A percentile compares a stretch with the other conserved stretches of the same genome.
phyloP scores from a whole-genome alignment of 1,139 yeast species.

The Candida pseudoviswanathii region DNA sequence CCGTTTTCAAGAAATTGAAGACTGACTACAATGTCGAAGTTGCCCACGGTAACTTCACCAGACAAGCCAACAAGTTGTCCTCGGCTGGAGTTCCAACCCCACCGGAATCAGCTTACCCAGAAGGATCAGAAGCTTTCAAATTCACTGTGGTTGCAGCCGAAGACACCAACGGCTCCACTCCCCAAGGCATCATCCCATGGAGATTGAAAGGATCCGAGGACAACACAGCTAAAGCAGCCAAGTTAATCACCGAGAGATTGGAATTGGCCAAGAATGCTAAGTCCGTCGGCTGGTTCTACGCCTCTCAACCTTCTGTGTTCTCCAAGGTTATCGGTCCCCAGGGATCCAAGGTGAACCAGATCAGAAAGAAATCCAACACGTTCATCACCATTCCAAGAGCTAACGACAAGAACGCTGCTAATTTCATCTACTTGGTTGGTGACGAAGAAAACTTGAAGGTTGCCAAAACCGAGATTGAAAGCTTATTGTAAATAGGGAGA shows the following conservation, averaged over 20 bases:
- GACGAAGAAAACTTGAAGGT: slow-evolving; percentile 29
- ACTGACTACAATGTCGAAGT: slow-evolving; percentile 60
- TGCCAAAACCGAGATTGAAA: slow-evolving; percentile 32
- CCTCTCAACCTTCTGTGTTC: slow-evolving; percentile 36
- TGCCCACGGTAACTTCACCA: slow-evolving; percentile 57
- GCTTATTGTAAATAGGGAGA: slow-evolving; percentile 11
- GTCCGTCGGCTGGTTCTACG: slow-evolving; percentile 41
- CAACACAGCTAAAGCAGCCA: slow-evolving; percentile 41
- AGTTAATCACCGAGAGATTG: slow-evolving; percentile 36
- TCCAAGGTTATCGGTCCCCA: slow-evolving; percentile 75
- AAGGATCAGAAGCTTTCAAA: slow-evolving; percentile 26
- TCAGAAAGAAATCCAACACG: slow-evolving; percentile 61
- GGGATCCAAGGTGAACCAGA: slow-evolving; percentile 66
- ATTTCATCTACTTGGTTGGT: slow-evolving; percentile 36
- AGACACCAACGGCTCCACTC: slow-evolving; percentile 20
- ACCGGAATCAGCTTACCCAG: slow-evolving; percentile 54
- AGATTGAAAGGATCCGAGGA: slow-evolving; percentile 56
- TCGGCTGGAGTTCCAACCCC: slow-evolving; percentile 44
- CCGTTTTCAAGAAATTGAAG: slow-evolving; percentile 59
- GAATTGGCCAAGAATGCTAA: slow-evolving; percentile 36
- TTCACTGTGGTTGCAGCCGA: slow-evolving; percentile 38
- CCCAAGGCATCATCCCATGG: slow-evolving; percentile 56
- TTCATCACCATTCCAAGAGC: slow-evolving; percentile 67
- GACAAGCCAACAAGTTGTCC: slow-evolving; percentile 55
- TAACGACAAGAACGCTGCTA: slow-evolving; percentile 37